Conservation (phyloP, 176 grass and related monocot species). For the Luzula sylvatica region DNA sequence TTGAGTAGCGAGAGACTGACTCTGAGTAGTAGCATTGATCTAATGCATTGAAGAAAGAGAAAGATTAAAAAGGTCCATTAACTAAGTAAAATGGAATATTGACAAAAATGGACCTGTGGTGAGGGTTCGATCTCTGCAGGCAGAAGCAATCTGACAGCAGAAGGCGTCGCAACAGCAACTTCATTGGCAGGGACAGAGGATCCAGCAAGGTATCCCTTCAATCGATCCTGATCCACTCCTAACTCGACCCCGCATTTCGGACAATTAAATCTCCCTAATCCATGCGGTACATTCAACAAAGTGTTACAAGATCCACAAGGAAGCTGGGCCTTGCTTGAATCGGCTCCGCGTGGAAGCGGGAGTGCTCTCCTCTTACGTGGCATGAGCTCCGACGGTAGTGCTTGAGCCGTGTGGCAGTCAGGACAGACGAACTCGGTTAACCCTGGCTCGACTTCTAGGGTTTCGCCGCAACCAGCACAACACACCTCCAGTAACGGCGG, state of each 20-base stretch:
- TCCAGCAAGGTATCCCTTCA: conserved; percentile 17
- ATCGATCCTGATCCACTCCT: conserved; percentile 13
- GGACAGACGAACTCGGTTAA: conserved; percentile 56
- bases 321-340: conserved; percentile 12
- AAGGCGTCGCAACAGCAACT: conserved; percentile 4
- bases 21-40: not conserved
- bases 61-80: not conserved
- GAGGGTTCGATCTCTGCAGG: not conserved
- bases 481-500: conserved; percentile 33
- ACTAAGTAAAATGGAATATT: not conserved
- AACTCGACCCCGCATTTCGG: conserved; percentile 32
- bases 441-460: conserved; percentile 47
- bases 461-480: conserved; percentile 47
- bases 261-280: conserved; percentile 24
- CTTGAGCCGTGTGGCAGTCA: conserved; percentile 36
- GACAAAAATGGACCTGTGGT: not conserved
- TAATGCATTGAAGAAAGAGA: conserved; percentile 2
- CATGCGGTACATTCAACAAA: conserved; percentile 34
- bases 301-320: conserved; percentile 23
- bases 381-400: conserved; percentile 52
- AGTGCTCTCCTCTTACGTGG: conserved; percentile 39
- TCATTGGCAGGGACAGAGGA: conserved; percentile 2
- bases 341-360: conserved; percentile 17
- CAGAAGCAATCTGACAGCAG: conserved; percentile 22
- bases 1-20: too few species aligned